These are phyloP conservation scores for Hordeum pubiflorum DNA, from an alignment of 202 grass and related monocot species.

Conservation along the genomic window DNA sequence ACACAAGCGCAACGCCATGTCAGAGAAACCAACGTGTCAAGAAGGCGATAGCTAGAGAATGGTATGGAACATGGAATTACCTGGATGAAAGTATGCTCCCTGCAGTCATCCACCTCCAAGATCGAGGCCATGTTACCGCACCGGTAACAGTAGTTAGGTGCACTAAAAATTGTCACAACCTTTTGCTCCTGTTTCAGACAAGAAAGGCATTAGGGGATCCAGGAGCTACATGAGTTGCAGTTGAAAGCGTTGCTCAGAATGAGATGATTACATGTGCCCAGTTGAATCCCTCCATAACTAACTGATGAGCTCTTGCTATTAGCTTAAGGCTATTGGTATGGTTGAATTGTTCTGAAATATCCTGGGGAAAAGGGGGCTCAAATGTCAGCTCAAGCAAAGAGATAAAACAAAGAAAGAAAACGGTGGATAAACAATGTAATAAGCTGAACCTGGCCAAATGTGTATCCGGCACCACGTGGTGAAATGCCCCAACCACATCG, in stretches of 20 bases:
- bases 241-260: neutral
- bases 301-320: slow-evolving; percentile 57
- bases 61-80: neutral
- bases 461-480: slow-evolving; percentile 14
- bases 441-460: slow-evolving; percentile 31
- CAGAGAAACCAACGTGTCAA: neutral
- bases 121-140: slow-evolving; percentile 64
- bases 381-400: neutral
- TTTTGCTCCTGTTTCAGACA: slow-evolving; percentile 42
- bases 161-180: slow-evolving; percentile 57
- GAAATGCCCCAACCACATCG: slow-evolving; percentile 14
- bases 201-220: neutral
- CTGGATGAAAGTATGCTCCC: slow-evolving; percentile 54
- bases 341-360: slow-evolving; percentile 58
- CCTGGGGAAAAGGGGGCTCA: slow-evolving; percentile 20
- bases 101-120: slow-evolving; percentile 60
- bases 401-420: neutral
- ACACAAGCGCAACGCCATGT: neutral
- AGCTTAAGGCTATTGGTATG: slow-evolving; percentile 53
- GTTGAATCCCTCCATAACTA: slow-evolving; percentile 59
- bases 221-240: neutral
- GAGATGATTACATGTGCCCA: slow-evolving; percentile 44
- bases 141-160: slow-evolving; percentile 55
- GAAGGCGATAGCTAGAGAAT: neutral
- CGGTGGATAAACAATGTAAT: neutral